These are phyloP conservation scores for Aureobasidium sp. DNA, from an alignment of 2,329 filamentous ascomycete genomes.

Conservation along the genomic window DNA sequence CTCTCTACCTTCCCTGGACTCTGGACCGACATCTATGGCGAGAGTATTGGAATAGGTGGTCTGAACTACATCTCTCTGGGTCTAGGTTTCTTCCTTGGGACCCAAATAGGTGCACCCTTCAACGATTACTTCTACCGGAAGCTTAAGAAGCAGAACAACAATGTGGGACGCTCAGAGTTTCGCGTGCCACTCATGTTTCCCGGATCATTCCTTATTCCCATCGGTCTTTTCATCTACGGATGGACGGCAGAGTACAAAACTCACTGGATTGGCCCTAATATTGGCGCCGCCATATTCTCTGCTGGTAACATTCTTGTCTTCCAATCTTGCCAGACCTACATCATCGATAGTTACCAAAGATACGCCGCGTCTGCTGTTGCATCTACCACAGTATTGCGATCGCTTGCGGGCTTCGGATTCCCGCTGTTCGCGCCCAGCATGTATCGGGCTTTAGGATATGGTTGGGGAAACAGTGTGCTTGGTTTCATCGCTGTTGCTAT, in stretches of 20 bases:
- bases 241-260: conserved; percentile 48
- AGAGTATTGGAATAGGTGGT: conserved; percentile 27
- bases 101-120: conserved; percentile 33
- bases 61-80: conserved; percentile 43
- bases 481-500: conserved; percentile 49
- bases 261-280: conserved; percentile 56
- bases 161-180: conserved; percentile 35
- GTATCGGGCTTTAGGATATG: conserved; percentile 41
- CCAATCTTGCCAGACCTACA: conserved; percentile 55
- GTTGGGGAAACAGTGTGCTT: conserved; percentile 49
- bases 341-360: conserved; percentile 49
- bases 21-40: conserved; percentile 27
- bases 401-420: conserved; percentile 51
- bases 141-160: conserved; percentile 32
- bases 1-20: conserved; percentile 31
- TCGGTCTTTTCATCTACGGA: conserved; percentile 52
- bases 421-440: conserved; percentile 53
- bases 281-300: conserved; percentile 51
- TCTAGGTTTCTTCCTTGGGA: conserved; percentile 48
- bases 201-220: conserved; percentile 47
- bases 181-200: conserved; percentile 49
- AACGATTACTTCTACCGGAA: conserved; percentile 33
- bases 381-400: conserved; percentile 49
- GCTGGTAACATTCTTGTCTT: conserved; percentile 51
- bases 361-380: conserved; percentile 47